These are phyloP conservation scores for Claviceps digitariae DNA, from an alignment of 2,329 filamentous ascomycete genomes.

Conservation along the genomic window DNA sequence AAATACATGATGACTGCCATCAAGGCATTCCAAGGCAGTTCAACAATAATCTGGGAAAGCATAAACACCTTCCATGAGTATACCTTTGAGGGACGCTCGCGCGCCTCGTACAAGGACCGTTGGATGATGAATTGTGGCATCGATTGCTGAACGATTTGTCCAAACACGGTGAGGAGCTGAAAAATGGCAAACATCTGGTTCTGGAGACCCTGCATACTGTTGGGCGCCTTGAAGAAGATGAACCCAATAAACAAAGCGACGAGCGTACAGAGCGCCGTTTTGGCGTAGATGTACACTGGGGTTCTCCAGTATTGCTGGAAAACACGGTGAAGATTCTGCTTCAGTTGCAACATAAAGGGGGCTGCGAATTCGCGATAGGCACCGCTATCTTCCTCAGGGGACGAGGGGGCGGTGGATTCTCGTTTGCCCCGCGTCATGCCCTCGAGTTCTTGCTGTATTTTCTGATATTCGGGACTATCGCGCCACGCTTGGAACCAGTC, in stretches of 20 bases:
- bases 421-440: conserved; percentile 38
- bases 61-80: conserved; percentile 82
- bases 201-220: conserved; percentile 64
- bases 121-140: conserved; percentile 82
- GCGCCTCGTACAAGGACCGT: conserved; percentile 69
- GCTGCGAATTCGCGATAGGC: conserved; percentile 69
- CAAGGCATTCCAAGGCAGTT: conserved; percentile 72
- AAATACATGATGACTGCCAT: conserved; percentile 66
- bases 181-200: conserved; percentile 83
- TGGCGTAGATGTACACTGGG: conserved; percentile 79
- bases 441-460: conserved; percentile 43
- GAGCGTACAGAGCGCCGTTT: conserved; percentile 52
- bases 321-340: conserved; percentile 55
- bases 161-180: conserved; percentile 71
- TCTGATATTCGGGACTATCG: conserved; percentile 39
- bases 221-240: conserved; percentile 60
- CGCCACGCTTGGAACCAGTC: conserved; percentile 54
- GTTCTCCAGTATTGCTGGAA: conserved; percentile 91
- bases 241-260: conserved; percentile 68
- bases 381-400: conserved; percentile 12
- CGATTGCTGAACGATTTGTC: conserved; percentile 63
- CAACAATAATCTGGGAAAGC: conserved; percentile 68
- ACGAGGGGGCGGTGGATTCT: conserved; percentile 9
- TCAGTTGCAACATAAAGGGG: conserved; percentile 54
- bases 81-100: conserved; percentile 70